A percentile compares a stretch with the other conserved stretches of the same genome.
These are phyloP conservation scores for Arabidopsis arenosa DNA, from an alignment of 345 rosid genomes.

Conservation along the genomic window DNA sequence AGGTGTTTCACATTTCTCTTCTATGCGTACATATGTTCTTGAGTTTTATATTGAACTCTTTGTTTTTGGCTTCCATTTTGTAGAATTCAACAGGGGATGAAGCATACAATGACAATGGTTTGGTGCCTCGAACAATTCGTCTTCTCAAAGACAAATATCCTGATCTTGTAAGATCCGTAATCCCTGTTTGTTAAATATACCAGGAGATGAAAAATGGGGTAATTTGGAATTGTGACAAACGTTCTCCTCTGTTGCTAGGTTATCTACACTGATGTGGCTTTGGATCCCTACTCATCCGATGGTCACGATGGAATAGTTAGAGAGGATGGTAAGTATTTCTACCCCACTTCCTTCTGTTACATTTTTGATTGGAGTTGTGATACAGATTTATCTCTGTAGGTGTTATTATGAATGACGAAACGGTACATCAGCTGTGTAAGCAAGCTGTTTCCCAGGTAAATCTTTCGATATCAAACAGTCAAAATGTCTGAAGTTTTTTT, in stretches of 20 bases:
- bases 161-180: slow-evolving; percentile 51
- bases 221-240: neutral
- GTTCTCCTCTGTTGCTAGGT: slow-evolving; percentile 39
- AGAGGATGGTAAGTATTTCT: slow-evolving; percentile 52
- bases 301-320: slow-evolving; percentile 66
- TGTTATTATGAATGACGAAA: slow-evolving; percentile 43
- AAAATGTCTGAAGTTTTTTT: neutral
- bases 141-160: slow-evolving; percentile 60
- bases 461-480: neutral
- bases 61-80: slow-evolving; percentile 15
- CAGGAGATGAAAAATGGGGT: neutral
- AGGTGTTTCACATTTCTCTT: slow-evolving; percentile 56
- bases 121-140: slow-evolving; percentile 71
- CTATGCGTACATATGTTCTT: neutral
- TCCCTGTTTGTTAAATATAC: neutral
- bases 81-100: slow-evolving; percentile 91
- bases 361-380: neutral
- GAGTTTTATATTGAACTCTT: slow-evolving; percentile 24
- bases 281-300: slow-evolving; percentile 67
- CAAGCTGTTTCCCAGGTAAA: slow-evolving; percentile 48
- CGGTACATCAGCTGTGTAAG: slow-evolving; percentile 46
- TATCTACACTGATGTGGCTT: slow-evolving; percentile 65
- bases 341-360: neutral
- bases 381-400: slow-evolving; percentile 28
- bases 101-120: slow-evolving; percentile 86